Evolutionary conservation across 305 asterid genomes (phyloP).

Genomic region (Caryopteris hybrid): DNA sequence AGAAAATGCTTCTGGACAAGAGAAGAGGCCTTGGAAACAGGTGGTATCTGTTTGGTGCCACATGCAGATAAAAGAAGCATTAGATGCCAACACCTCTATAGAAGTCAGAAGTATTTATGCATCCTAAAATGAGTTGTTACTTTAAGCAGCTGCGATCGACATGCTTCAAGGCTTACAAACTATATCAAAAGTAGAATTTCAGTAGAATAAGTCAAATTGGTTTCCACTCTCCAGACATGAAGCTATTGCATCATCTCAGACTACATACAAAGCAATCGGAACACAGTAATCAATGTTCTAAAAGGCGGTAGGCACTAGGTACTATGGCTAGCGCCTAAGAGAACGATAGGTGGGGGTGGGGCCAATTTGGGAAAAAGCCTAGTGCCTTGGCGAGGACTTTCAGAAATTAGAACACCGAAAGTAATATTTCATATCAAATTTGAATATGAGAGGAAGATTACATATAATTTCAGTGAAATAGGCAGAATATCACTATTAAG

Average conservation of each 20-base stretch:
- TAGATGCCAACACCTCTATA: conserved; percentile 12
- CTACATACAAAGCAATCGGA: not conserved
- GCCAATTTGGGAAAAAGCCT: not conserved
- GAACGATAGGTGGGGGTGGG: not conserved
- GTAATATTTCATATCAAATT: too few species aligned
- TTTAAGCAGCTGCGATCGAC: conserved; percentile 2
- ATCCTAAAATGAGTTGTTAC: conserved; percentile 8
- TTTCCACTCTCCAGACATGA: not conserved
- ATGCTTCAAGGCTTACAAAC: conserved; percentile 4
- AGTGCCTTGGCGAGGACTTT: too few species aligned
- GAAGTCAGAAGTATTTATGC: not conserved
- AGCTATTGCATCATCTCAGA: not conserved
- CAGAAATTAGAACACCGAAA: too few species aligned
- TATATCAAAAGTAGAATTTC: not conserved
- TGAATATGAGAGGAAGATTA: too few species aligned
- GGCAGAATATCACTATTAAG: not conserved
- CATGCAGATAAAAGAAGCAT: conserved; percentile 24
- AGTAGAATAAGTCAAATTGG: not conserved
- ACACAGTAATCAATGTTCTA: not conserved
- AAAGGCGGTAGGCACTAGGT: not conserved
- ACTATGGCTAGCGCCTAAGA: not conserved
- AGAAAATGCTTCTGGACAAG: conserved; percentile 58
- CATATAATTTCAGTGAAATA: not conserved
- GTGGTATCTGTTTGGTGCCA: conserved; percentile 43
- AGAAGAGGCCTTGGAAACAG: conserved; percentile 60